Evolutionary conservation across 306 rosid genomes (phyloP).

Genomic region (Citrullus amarus): DNA sequence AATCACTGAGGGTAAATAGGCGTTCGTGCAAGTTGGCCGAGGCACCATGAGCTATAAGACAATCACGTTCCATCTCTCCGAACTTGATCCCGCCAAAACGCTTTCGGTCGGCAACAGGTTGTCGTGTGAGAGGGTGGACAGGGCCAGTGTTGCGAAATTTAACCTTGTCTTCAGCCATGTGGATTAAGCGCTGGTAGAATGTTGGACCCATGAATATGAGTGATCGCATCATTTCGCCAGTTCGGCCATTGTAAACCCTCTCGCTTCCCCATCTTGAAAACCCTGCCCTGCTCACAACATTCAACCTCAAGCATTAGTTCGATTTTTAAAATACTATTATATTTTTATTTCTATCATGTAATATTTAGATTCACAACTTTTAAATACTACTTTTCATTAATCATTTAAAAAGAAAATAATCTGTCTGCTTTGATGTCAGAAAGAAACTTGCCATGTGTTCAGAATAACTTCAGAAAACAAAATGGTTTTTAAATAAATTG

Average conservation of each 20-base stretch:
- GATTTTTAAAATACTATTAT: too few relatives aligned
- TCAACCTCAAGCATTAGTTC: slow-evolving; percentile 8
- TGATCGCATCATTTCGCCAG: slow-evolving; percentile 78
- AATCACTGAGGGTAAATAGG: slow-evolving; percentile 85
- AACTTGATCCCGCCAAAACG: slow-evolving; percentile 94
- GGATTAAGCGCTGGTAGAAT: slow-evolving; percentile 84
- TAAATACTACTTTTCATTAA: too few relatives aligned
- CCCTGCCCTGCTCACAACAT: slow-evolving; percentile 51
- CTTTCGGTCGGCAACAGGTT: slow-evolving; percentile 92
- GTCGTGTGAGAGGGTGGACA: slow-evolving; percentile 93
- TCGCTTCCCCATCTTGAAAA: slow-evolving; percentile 87
- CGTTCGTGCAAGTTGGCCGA: slow-evolving; percentile 92
- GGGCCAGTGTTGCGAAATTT: slow-evolving; percentile 96
- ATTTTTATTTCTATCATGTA: too few relatives aligned
- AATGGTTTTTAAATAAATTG: too few relatives aligned
- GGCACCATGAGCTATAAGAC: slow-evolving; percentile 93
- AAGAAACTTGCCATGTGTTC: too few relatives aligned
- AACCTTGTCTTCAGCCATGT: slow-evolving; percentile 95
- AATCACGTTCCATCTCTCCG: slow-evolving; percentile 99
- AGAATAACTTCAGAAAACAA: too few relatives aligned
- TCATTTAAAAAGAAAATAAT: too few relatives aligned
- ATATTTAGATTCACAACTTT: too few relatives aligned
- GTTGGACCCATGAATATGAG: slow-evolving; percentile 97
- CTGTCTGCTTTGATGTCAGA: background rate
- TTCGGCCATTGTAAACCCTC: slow-evolving; percentile 81